Percentiles rank a stretch among this genome's conserved stretches.
Conservation (phyloP, 495 filamentous ascomycete species). For the Podospora conica region DNA sequence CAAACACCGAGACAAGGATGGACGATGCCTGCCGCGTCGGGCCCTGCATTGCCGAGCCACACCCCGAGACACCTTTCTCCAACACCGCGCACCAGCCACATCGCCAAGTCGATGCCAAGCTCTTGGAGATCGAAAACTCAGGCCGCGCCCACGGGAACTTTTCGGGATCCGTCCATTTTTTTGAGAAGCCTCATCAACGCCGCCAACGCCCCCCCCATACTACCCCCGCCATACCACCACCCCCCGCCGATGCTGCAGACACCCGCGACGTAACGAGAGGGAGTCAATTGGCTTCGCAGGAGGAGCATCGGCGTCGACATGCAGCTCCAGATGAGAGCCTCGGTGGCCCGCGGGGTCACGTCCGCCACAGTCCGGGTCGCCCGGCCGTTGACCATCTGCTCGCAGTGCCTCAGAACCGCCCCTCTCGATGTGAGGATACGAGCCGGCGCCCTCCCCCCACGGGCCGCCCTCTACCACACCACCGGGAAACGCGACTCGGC, state of each 20-base stretch:
- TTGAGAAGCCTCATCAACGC: not conserved
- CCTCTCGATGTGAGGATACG: slow-evolving; percentile 29
- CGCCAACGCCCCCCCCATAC: slow-evolving; percentile 1
- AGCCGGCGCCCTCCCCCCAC: not conserved
- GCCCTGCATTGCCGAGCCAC: not conserved
- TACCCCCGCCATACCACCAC: not conserved
- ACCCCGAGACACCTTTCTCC: not conserved
- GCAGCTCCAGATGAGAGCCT: slow-evolving; percentile 38
- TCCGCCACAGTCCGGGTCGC: slow-evolving; percentile 10
- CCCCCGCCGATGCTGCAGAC: slow-evolving; percentile 17
- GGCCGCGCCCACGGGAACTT: slow-evolving; percentile 7
- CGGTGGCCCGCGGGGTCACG: slow-evolving; percentile 29
- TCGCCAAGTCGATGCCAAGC: not conserved
- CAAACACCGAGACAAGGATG: not conserved
- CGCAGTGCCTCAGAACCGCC: slow-evolving; percentile 31
- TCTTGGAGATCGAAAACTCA: slow-evolving; percentile 3
- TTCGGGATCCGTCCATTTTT: not conserved
- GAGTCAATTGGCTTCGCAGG: slow-evolving; percentile 25
- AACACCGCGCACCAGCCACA: slow-evolving; percentile 1
- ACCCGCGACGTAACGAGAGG: slow-evolving; percentile 12
- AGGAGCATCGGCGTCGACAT: slow-evolving; percentile 25
- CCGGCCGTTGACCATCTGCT: slow-evolving; percentile 23
- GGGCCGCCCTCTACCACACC: slow-evolving; percentile 34
- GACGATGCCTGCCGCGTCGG: slow-evolving; percentile 5
- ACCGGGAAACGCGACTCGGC: slow-evolving; percentile 35